Percentiles rank a stretch among this genome's conserved stretches.
Conservation (phyloP, 176 grass and related monocot genomes). For the Lolium rigidum region DNA sequence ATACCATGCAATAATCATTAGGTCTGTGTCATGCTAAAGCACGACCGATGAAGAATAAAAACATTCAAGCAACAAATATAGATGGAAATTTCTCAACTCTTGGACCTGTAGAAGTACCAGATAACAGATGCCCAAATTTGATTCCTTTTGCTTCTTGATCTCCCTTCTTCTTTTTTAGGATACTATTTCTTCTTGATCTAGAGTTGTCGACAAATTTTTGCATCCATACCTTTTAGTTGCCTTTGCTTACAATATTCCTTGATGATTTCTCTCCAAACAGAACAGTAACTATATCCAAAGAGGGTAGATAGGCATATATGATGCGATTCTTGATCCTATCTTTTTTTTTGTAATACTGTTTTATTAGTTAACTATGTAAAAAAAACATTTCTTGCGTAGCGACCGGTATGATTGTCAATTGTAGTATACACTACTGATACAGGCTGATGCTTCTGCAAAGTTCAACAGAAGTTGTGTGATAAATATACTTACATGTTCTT, state of each 20-base stretch:
- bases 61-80: slow-evolving; percentile 7
- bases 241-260: slow-evolving; percentile 24
- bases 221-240: background rate
- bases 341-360: background rate
- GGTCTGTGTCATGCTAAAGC: background rate
- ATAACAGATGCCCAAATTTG: slow-evolving; percentile 8
- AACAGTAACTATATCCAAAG: slow-evolving; percentile 7
- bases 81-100: slow-evolving; percentile 30
- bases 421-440: background rate
- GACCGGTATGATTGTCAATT: background rate
- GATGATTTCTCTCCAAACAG: slow-evolving; percentile 23
- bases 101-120: slow-evolving; percentile 13
- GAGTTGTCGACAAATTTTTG: slow-evolving; percentile 3
- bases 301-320: slow-evolving; percentile 11
- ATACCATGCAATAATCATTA: slow-evolving; percentile 14
- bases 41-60: background rate
- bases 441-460: background rate
- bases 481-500: slow-evolving; percentile 19
- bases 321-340: slow-evolving; percentile 18
- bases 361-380: background rate
- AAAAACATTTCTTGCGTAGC: background rate
- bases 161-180: background rate
- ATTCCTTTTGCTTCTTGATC: slow-evolving; percentile 1
- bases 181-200: background rate
- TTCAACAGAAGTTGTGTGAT: background rate